A percentile compares a stretch with the other conserved stretches of the same genome.
Evolutionary conservation across 805 yeast species (phyloP).

Genomic region (Kodamaea sagamina): DNA sequence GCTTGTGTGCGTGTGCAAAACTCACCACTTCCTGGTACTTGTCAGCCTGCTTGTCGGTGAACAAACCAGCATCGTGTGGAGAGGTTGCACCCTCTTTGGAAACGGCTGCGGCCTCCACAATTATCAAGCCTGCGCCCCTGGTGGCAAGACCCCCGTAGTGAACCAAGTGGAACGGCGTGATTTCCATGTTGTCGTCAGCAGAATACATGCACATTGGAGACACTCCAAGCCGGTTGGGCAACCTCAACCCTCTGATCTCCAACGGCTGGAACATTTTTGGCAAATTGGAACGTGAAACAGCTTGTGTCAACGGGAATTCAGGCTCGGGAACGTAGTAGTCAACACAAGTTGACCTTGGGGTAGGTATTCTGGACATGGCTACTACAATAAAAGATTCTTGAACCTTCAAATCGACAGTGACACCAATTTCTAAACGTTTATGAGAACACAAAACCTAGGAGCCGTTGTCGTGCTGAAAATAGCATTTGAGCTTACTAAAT

Average conservation of each 20-base stretch:
- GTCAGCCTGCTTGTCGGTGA: slow-evolving; percentile 50
- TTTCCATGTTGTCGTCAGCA: slow-evolving; percentile 37
- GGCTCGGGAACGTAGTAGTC: slow-evolving; percentile 14
- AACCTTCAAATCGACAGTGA: too few species aligned
- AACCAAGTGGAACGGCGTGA: slow-evolving; percentile 48
- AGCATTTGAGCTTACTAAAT: too few species aligned
- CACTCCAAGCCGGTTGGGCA: slow-evolving; percentile 56
- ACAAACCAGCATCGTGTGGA: slow-evolving; percentile 51
- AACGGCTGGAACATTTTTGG: slow-evolving; percentile 49
- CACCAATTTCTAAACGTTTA: too few species aligned
- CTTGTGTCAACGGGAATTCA: slow-evolving; percentile 3
- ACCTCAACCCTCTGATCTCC: slow-evolving; percentile 36
- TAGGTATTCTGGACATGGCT: slow-evolving; percentile 1
- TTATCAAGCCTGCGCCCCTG: slow-evolving; percentile 51
- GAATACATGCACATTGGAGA: slow-evolving; percentile 61
- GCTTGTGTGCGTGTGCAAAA: slow-evolving; percentile 47
- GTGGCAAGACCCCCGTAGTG: slow-evolving; percentile 51
- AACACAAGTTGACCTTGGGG: slow-evolving; percentile 1
- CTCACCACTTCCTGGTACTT: slow-evolving; percentile 44
- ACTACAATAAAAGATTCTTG: background rate
- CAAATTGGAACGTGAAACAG: background rate
- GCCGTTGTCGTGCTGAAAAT: too few species aligned
- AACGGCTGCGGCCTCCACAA: slow-evolving; percentile 50
- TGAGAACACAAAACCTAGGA: too few species aligned
- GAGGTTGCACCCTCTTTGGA: slow-evolving; percentile 43